phyloP scores from a whole-genome alignment of 2,329 filamentous ascomycete genomes.

The Aureobasidium sp. region DNA sequence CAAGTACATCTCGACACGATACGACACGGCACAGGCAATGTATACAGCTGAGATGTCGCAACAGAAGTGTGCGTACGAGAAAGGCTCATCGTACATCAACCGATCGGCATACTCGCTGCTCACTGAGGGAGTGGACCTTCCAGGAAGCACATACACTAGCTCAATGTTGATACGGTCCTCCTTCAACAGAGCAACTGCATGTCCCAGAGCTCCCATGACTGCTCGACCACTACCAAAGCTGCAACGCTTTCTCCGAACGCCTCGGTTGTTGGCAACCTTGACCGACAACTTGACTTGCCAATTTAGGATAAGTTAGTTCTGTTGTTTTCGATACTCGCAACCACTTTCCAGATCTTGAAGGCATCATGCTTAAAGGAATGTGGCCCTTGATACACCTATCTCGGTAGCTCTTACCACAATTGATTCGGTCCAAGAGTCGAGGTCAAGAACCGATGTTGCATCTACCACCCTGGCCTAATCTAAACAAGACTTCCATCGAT shows the following conservation, averaged over 20 bases:
- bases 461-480: background rate
- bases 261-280: conserved; percentile 39
- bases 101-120: background rate
- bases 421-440: background rate
- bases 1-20: background rate
- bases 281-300: conserved; percentile 46
- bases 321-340: conserved; percentile 23
- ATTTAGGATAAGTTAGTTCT: conserved; percentile 40
- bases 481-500: background rate
- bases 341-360: conserved; percentile 32
- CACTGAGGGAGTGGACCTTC: background rate
- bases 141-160: background rate
- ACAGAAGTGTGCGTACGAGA: background rate
- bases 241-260: conserved; percentile 45
- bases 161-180: background rate
- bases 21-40: background rate
- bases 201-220: conserved; percentile 37
- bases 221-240: conserved; percentile 46
- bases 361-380: background rate
- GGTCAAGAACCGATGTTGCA: background rate
- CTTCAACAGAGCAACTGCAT: conserved; percentile 16
- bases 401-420: background rate
- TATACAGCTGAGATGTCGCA: background rate
- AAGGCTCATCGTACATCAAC: background rate
- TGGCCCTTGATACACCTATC: too few relatives aligned